Evolutionary conservation across 805 yeast species (phyloP), one percentile per base, ranked within the genome.

Genomic region (Wickerhamiella lipophila): DNA sequence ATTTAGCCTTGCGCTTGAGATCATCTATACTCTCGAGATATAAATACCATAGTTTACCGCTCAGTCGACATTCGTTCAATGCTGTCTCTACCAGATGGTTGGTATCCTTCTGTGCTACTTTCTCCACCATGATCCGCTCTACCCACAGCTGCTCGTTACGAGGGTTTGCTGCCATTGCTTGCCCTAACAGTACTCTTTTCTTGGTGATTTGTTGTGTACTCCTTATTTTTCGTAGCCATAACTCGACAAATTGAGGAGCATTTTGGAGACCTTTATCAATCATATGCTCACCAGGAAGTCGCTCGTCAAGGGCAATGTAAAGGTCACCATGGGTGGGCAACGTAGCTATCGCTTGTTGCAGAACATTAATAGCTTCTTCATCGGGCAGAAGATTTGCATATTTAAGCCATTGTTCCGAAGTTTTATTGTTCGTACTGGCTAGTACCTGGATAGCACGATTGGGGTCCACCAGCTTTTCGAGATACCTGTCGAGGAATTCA

Each of bases 11-110:
- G 66, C 44, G 81, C 65, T 63, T 74, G 60, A 62, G 71, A 70
- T 46, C 70, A 62, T 49, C 73, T 60, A 53, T 61, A 18, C 66
- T 54, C 47, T 56, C 60, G 12, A 89, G 68, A 47, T 76, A 70
- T 53, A 76, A 78, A 1, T 74, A 61, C 95, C 95, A 86, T 6
- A 89, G 58, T 3, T 60, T 27, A 0, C 88, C 73, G 0, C 82
- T 76, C 0, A 62, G 52, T 0, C 92, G 88, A 38, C 77, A 70
- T 15, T 66, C 64, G 52, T 74, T 74, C 11, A 84, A 62, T 0
- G 83, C 88, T 50, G 71, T 74, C 3, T 78, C 70, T 2, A 81
- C 59, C 12, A 82, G 57, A 34, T 71, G 71, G 25, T 77, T 79
- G 0, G 66, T 60, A 7, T 58, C 27, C 52, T 81, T 79, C 0